phyloP scores from a whole-genome alignment of 257 asterid species.

The Solanum stenotomum region DNA sequence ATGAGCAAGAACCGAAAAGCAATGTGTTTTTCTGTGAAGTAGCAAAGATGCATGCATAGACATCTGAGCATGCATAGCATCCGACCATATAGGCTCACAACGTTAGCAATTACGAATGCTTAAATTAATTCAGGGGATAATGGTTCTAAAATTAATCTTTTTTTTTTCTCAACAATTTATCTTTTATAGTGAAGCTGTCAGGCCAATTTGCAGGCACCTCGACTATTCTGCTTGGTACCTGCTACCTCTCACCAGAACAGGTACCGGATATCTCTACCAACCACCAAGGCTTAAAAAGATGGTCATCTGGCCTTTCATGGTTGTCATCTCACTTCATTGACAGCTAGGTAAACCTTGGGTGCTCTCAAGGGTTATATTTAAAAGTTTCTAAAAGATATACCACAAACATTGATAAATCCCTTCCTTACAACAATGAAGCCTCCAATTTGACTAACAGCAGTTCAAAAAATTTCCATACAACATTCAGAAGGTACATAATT shows the following conservation, averaged over 20 bases:
- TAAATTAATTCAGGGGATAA: not conserved
- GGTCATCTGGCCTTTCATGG: not conserved
- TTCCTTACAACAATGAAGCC: not conserved
- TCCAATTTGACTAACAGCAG: not conserved
- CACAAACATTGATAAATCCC: not conserved
- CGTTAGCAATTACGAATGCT: not conserved
- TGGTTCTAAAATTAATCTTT: not conserved
- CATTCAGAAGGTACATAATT: not conserved
- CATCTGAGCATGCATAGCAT: not conserved
- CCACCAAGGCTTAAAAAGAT: not conserved
- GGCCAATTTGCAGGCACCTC: not conserved
- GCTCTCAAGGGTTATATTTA: not conserved
- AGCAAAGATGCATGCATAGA: not conserved
- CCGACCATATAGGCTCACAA: not conserved
- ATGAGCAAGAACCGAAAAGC: not conserved
- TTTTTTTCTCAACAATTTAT: not conserved
- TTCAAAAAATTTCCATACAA: not conserved
- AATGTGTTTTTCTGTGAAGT: not conserved
- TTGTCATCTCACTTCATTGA: not conserved
- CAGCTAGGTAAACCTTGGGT: not conserved
- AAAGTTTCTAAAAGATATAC: not conserved
- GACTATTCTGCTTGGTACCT: not conserved
- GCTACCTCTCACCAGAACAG: not conserved
- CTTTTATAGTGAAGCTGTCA: not conserved
- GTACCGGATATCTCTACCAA: not conserved